These are phyloP conservation scores for Pythium myriotylum DNA, from an alignment of 352 stramenopile genomes.

Conservation along the genomic window DNA sequence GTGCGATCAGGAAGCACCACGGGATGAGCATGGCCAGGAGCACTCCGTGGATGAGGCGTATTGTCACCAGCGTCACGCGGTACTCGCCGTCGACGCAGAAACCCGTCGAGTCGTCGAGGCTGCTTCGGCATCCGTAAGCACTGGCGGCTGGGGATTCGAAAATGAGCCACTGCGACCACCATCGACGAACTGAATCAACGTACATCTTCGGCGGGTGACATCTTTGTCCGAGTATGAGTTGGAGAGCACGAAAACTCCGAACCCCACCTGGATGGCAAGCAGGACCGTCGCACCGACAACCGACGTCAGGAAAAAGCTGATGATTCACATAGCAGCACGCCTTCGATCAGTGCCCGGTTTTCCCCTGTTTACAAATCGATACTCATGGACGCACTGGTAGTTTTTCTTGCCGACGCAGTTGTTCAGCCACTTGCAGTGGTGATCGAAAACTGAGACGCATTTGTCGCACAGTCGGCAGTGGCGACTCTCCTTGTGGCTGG, in stretches of 20 bases:
- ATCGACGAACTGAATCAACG: not conserved
- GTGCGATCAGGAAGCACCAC: conserved; percentile 78
- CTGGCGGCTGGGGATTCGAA: conserved; percentile 43
- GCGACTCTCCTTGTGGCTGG: conserved; percentile 81
- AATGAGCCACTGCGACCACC: not conserved
- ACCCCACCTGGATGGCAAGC: conserved; percentile 66
- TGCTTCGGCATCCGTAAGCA: conserved; percentile 60
- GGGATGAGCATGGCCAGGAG: conserved; percentile 68
- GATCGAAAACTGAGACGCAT: conserved; percentile 95
- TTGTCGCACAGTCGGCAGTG: conserved; percentile 97
- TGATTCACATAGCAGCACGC: not conserved
- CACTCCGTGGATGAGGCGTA: conserved; percentile 67
- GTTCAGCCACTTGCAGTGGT: conserved; percentile 98
- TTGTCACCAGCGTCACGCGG: conserved; percentile 49
- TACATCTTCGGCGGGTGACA: conserved; percentile 44
- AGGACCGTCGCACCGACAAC: conserved; percentile 68
- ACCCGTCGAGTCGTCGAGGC: conserved; percentile 38
- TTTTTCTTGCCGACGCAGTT: conserved; percentile 94
- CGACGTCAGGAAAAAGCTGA: conserved; percentile 71
- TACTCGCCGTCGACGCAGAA: conserved; percentile 62
- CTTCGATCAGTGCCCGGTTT: conserved; percentile 1
- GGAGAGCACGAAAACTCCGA: conserved; percentile 66
- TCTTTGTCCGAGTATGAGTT: conserved; percentile 49
- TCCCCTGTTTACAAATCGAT: not conserved
- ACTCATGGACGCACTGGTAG: conserved; percentile 38